Evolutionary conservation across 129 eudicot genomes (phyloP), one percentile per base, ranked within the genome.

Genomic region (Helichrysum umbraculigerum): DNA sequence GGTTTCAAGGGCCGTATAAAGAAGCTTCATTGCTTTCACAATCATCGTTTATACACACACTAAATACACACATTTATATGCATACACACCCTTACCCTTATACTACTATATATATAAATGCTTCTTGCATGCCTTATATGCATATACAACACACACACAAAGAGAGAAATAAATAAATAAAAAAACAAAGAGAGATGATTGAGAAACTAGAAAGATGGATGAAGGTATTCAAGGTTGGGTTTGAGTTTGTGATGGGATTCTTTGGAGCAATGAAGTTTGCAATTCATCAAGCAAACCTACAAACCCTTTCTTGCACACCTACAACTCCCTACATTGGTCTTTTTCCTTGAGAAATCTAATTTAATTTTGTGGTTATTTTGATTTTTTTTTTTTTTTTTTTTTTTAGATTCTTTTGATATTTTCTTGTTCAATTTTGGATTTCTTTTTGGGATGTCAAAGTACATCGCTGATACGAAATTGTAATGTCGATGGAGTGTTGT

Each of bases 261-360:
- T 71, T 81, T 3, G 81, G 82, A 74, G 92, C 86, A 3, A 71
- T 88, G 25, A 75, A 78, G 16, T 63, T 74, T 6, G 82, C 79
- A 21, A 41, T 84, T 44, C 76, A 82, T 32, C 63, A 76, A 29
- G n/a, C 52, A 63, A 57, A 71, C 22, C 58, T 67, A 17, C 82
- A 57, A 19, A 15, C 25, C 9, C 11, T 57, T 32, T 60, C 86
- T 25, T 30, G 7, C 37, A 28, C 66, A 66, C n/a, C 76, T 75
- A 66, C 79, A 19, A 80, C 86, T 15, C 87, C 91, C 0, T 85
- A 62, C 76, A 70, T 83, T 21, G 91, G 91, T 37, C 73, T 89
- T 81, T 73, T 89, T 72, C 82, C 83, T 51, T 79, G 50, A 71
- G 34, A 52, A 78, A 75, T 17, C 5, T 16, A 5, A 17, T 63